Base-by-base conservation (phyloP, 176 grass and related monocot species). In the Olyra latifolia region DNA sequence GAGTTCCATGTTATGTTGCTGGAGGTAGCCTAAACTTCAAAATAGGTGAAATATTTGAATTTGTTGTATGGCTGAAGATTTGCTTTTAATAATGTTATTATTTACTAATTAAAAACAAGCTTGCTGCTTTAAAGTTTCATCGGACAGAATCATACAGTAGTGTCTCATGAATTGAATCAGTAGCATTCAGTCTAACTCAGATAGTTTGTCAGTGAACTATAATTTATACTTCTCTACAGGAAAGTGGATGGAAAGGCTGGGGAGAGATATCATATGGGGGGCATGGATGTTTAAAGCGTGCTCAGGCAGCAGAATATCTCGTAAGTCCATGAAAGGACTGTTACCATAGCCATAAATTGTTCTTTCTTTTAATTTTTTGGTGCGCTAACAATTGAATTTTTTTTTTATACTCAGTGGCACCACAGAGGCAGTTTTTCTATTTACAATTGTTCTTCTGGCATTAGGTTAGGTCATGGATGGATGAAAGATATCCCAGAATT, bases 241-340 rank as follows among this genome's bases (percentile, higher is more conserved):
- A 87, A 72, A 85, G 69, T 83, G 95, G 95, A 87, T 98, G 89
- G 89, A 98, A 98, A 92, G 83, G 92, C 15, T 94, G 92, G 95
- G 95, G 95, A 85, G 92, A 98, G 78, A 91, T 98, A 87, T 98
- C 95, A 62, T 98, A 94, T 46, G 92, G 90, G 74, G 95, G 92
- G 6, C 86, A 75, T 77, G 80, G 47, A 60, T 98, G 92, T 81
- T 68, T 98, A 66, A 91, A 67, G 81, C 92, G 92, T 48, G 88
- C 95, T 81, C 88, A 98, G 69, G 85, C 86, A 83, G 92, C 95
- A 80, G 92, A 98, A 72, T 94, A 88, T 89, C 72, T 98, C 50
- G 95, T 98, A 76, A 81, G 90, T 79, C 39, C 30, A 46, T 53
- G 45, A 38, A 77, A 77, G 16, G 63, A 54, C 40, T 82, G 5